Percentiles rank a stretch among this genome's conserved stretches.
phyloP scores from a whole-genome alignment of 768 basidiomycete genomes.

The Crassisporium funariophilum region DNA sequence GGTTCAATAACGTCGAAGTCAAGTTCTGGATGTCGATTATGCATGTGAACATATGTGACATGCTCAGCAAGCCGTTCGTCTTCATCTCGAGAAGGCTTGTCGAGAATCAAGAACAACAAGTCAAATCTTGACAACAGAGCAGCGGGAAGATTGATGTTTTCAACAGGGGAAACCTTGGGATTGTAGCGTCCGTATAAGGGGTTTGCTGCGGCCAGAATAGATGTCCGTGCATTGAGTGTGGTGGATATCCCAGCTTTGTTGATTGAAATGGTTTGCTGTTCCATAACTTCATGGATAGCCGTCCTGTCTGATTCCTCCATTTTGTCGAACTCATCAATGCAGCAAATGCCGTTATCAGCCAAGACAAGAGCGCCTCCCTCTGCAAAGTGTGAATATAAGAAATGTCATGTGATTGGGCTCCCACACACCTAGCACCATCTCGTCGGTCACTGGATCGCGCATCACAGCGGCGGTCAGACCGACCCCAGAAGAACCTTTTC shows the following conservation, averaged over 20 bases:
- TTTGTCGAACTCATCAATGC: constrained; percentile 99
- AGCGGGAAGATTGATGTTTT: constrained; percentile 98
- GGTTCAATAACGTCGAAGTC: constrained; percentile 87
- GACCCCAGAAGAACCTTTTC: constrained; percentile 97
- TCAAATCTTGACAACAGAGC: constrained; percentile 97
- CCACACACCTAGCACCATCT: constrained; percentile 93
- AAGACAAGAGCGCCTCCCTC: constrained; percentile 99
- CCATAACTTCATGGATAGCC: constrained; percentile 99
- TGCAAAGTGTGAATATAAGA: constrained; percentile 31
- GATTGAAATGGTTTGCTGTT: constrained; percentile 99
- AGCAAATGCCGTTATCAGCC: constrained; percentile 99
- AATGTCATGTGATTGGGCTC: background rate
- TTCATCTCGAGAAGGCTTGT: constrained; percentile 92
- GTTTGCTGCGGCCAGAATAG: constrained; percentile 97
- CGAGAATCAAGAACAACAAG: constrained; percentile 92
- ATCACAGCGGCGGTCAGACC: constrained; percentile 99
- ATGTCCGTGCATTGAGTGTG: constrained; percentile 95
- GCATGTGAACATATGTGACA: constrained; percentile 98
- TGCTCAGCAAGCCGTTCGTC: constrained; percentile 96
- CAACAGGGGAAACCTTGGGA: constrained; percentile 94
- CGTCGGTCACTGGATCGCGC: constrained; percentile 98
- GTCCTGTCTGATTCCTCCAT: constrained; percentile 99
- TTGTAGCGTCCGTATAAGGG: constrained; percentile 98
- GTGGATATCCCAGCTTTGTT: constrained; percentile 99
- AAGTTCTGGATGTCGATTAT: constrained; percentile 84